Conservation (phyloP, 2,329 filamentous ascomycete species). For the Raffaelea ambrosiae region DNA sequence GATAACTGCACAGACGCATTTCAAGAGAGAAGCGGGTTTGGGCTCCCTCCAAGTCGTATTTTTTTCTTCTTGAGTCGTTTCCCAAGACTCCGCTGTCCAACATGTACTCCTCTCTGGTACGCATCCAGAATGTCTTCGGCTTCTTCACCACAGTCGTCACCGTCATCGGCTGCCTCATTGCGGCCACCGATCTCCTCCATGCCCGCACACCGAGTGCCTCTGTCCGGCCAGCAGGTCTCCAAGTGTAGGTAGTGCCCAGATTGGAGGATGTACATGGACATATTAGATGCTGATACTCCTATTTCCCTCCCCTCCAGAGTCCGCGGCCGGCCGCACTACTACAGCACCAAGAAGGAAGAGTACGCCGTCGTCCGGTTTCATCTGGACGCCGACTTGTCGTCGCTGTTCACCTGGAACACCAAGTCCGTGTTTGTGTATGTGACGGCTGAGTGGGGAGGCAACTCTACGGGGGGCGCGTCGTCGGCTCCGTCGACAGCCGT, state of each 20-base stretch:
- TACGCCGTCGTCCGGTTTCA: slow-evolving; percentile 93
- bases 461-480: slow-evolving; percentile 21
- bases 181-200: slow-evolving; percentile 65
- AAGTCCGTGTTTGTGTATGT: slow-evolving; percentile 98
- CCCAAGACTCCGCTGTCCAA: slow-evolving; percentile 23
- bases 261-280: too few species aligned
- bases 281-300: too few species aligned
- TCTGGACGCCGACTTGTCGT: slow-evolving; percentile 80
- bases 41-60: too few species aligned
- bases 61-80: too few species aligned
- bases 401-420: slow-evolving; percentile 98
- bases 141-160: slow-evolving; percentile 96
- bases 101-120: slow-evolving; percentile 84
- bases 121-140: slow-evolving; percentile 87
- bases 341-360: slow-evolving; percentile 85
- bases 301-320: too few species aligned
- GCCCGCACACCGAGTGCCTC: slow-evolving; percentile 56
- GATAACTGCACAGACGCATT: too few species aligned
- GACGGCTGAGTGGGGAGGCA: slow-evolving; percentile 58
- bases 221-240: slow-evolving; percentile 64
- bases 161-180: slow-evolving; percentile 69
- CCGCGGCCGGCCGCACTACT: slow-evolving; percentile 91
- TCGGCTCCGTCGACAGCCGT: slow-evolving; percentile 53
- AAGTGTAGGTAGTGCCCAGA: slow-evolving; percentile 56
- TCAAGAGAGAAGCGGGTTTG: too few species aligned